Base-by-base conservation (phyloP, 805 yeast species). In the Ogataea trehalophila region DNA sequence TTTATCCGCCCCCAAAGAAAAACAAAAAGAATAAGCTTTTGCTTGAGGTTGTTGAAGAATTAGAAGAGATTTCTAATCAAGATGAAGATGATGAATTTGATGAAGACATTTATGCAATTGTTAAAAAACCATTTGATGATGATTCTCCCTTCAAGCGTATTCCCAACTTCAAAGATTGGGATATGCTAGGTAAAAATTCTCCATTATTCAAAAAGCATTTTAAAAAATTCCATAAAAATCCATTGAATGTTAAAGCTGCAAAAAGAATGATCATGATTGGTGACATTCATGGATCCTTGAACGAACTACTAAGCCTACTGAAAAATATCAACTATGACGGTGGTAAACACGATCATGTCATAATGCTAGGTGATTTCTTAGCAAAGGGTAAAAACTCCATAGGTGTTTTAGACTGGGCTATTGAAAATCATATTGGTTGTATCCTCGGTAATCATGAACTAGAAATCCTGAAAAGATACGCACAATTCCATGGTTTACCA, bases 361-460 rank as follows among this genome's bases (percentile, higher is more conserved):
- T 91, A 1, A 68, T 90, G 20, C 65, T 90, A 18, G 98, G 98
- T 4, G 97, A 91, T 61, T 87, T 90, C 63, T 71, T 87, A 16
- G 74, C 89, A 43, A 92, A 91, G 61, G 98, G 98, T 1, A 83
- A 86, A 5, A 80, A 85, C 48, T 85, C 95, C 1, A 52, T 77
- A 14, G 77, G 76, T 37, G 89, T 89, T 2, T 61, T 90, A 11
- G 83, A 89, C 49, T 83, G 66, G 57, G 82, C 87, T 17, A 71
- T 83, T 33, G 69, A 78, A 20, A 61, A 81, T 54, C 69, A 77
- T 15, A 76, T 87, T 15, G 81, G 79, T 45, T 90, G 96, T 61
- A 80, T 91, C 2, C 69, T 94, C 49, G 97, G 98, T 0, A 91
- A 91, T 69, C 97, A 92, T 65, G 98, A 91, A 65, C 73, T 83